Percentiles rank a stretch among this genome's conserved stretches.
These are phyloP conservation scores for Carnegiea gigantea DNA, from an alignment of 179 eudicot species.

Conservation along the genomic window DNA sequence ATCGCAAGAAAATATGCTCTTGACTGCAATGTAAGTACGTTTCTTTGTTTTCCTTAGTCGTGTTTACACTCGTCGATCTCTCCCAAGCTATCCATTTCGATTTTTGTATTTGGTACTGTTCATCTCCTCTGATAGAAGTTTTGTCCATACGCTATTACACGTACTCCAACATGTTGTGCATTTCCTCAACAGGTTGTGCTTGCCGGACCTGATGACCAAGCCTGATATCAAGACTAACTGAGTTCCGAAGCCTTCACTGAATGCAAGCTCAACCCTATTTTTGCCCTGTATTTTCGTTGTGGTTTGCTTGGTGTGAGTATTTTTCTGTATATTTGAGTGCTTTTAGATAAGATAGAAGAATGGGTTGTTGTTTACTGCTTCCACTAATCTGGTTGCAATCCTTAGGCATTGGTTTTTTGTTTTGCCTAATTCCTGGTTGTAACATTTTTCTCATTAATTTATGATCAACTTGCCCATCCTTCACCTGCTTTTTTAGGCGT, in stretches of 20 bases:
- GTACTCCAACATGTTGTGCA: not conserved
- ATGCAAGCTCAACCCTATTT: not conserved
- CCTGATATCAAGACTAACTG: constrained; percentile 34
- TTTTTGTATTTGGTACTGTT: not conserved
- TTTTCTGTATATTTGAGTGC: constrained; percentile 41
- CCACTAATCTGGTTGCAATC: constrained; percentile 32
- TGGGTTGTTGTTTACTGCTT: constrained; percentile 28
- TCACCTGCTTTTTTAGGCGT: not conserved
- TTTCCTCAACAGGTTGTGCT: constrained; percentile 54
- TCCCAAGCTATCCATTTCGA: not conserved
- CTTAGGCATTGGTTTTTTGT: constrained; percentile 49
- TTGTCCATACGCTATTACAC: too few relatives aligned
- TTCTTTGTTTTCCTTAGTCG: not conserved
- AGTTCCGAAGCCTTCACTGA: constrained; percentile 15
- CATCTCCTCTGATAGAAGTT: not conserved
- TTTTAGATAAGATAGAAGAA: constrained; percentile 31
- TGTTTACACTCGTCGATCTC: too few relatives aligned
- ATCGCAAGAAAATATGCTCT: constrained; percentile 83
- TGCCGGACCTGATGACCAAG: constrained; percentile 70
- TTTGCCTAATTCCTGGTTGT: constrained; percentile 59
- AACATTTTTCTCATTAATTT: constrained; percentile 16
- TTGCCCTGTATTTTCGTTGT: constrained; percentile 6
- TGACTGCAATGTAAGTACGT: constrained; percentile 63
- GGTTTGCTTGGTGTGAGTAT: constrained; percentile 37
- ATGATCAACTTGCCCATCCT: not conserved